These are phyloP conservation scores for Penicillium janthinellum DNA, from an alignment of 2,329 filamentous ascomycete species.

Conservation along the genomic window DNA sequence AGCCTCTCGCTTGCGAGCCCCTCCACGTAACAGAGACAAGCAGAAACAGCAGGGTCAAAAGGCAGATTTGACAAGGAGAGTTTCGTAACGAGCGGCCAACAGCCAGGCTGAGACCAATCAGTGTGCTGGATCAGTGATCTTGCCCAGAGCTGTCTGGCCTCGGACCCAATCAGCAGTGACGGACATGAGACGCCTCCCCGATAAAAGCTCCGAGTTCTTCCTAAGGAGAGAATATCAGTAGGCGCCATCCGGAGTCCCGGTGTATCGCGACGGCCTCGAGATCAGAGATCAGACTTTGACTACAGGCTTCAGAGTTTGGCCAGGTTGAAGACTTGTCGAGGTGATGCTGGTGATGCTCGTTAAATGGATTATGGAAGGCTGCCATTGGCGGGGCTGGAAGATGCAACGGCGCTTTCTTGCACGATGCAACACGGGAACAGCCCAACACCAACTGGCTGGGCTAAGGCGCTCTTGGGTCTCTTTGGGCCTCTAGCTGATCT, in stretches of 20 bases:
- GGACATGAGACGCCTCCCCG: constrained; percentile 3
- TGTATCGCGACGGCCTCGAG: neutral
- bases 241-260: constrained; percentile 2
- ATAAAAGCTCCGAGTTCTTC: constrained; percentile 11
- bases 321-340: neutral
- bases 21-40: neutral
- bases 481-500: neutral
- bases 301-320: neutral
- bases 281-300: neutral
- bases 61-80: constrained; percentile 1
- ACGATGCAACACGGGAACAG: constrained; percentile 1
- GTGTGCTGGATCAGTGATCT: neutral
- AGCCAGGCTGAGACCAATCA: constrained; percentile 5
- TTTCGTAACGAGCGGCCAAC: constrained; percentile 5
- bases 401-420: constrained; percentile 1
- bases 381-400: neutral
- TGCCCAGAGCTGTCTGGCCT: constrained; percentile 1
- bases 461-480: neutral
- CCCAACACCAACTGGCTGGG: neutral
- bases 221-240: constrained; percentile 1
- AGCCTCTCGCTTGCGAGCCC: neutral
- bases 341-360: neutral
- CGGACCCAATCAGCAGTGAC: constrained; percentile 5
- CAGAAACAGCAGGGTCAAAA: too few species aligned
- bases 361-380: neutral